Percentiles rank a stretch among this genome's conserved stretches.
phyloP scores from a whole-genome alignment of 768 basidiomycete genomes.

The Leccinum variicolor region DNA sequence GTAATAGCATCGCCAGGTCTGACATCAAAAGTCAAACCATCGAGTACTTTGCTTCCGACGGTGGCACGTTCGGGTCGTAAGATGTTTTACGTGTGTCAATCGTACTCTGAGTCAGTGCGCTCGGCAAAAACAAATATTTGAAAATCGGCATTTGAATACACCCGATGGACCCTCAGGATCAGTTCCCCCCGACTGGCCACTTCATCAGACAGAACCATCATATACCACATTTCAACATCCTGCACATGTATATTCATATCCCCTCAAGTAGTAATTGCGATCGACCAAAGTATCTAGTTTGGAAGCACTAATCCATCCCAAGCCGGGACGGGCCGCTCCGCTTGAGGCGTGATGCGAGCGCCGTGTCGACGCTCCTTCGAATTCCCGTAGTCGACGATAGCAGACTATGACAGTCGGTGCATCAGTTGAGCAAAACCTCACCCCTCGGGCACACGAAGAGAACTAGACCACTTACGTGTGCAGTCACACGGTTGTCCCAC shows the following conservation, averaged over 20 bases:
- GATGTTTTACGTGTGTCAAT: not conserved
- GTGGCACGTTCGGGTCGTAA: not conserved
- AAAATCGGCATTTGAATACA: not conserved
- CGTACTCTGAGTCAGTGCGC: not conserved
- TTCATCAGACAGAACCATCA: too few species aligned
- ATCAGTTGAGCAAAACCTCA: not conserved
- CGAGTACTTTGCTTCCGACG: not conserved
- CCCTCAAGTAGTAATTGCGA: too few species aligned
- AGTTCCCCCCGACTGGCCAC: too few species aligned
- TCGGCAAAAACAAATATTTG: not conserved
- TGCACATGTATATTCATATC: too few species aligned
- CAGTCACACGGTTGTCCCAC: constrained; percentile 80
- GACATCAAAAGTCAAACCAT: not conserved
- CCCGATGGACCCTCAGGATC: too few species aligned
- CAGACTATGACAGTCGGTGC: constrained; percentile 44
- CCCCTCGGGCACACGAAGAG: not conserved
- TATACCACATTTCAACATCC: too few species aligned
- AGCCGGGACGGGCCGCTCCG: constrained; percentile 71
- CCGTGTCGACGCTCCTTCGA: constrained; percentile 70
- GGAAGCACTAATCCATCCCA: constrained; percentile 45
- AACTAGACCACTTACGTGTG: constrained; percentile 46
- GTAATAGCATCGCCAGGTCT: not conserved
- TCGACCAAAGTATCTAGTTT: not conserved
- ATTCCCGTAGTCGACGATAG: constrained; percentile 70
- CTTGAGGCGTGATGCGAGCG: constrained; percentile 77